A percentile compares a stretch with the other conserved stretches of the same genome.
Conservation (phyloP, 495 filamentous ascomycete genomes). For the Aeminium ludgeri region DNA sequence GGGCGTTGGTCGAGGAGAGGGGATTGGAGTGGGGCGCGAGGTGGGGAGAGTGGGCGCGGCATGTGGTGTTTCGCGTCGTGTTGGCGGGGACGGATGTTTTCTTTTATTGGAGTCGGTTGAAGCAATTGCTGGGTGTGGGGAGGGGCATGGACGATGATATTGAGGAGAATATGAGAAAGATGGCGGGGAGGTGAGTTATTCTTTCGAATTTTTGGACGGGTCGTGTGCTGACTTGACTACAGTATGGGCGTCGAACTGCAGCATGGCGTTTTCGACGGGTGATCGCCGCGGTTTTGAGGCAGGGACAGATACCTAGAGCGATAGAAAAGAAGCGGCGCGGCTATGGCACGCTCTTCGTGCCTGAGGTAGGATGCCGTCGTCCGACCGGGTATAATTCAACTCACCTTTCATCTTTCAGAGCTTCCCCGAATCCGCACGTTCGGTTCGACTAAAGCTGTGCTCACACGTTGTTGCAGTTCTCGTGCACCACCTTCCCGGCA, state of each 20-base stretch:
- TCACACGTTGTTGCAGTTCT: too few species aligned
- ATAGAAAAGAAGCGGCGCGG: too few species aligned
- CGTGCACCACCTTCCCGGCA: too few species aligned
- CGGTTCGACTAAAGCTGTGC: too few species aligned
- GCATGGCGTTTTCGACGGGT: slow-evolving; percentile 68
- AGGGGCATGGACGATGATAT: slow-evolving; percentile 88
- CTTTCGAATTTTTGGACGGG: not conserved
- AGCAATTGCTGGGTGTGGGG: slow-evolving; percentile 56
- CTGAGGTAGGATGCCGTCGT: too few species aligned
- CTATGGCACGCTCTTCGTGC: too few species aligned
- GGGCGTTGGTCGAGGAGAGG: slow-evolving; percentile 53
- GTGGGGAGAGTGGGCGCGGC: slow-evolving; percentile 42
- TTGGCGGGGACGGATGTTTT: slow-evolving; percentile 62
- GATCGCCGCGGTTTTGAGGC: too few species aligned
- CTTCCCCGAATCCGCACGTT: too few species aligned
- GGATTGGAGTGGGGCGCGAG: slow-evolving; percentile 41
- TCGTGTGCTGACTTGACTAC: not conserved
- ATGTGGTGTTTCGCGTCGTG: slow-evolving; percentile 65
- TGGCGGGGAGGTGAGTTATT: slow-evolving; percentile 56
- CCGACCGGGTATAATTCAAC: too few species aligned
- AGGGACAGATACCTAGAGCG: too few species aligned
- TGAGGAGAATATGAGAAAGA: slow-evolving; percentile 64
- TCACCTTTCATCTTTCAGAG: too few species aligned
- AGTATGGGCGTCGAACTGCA: slow-evolving; percentile 68
- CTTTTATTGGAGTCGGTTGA: slow-evolving; percentile 63